Percentiles rank a stretch among this genome's conserved stretches.
Conservation (phyloP, 2,329 filamentous ascomycete genomes). For the Trichophyton verrucosum region DNA sequence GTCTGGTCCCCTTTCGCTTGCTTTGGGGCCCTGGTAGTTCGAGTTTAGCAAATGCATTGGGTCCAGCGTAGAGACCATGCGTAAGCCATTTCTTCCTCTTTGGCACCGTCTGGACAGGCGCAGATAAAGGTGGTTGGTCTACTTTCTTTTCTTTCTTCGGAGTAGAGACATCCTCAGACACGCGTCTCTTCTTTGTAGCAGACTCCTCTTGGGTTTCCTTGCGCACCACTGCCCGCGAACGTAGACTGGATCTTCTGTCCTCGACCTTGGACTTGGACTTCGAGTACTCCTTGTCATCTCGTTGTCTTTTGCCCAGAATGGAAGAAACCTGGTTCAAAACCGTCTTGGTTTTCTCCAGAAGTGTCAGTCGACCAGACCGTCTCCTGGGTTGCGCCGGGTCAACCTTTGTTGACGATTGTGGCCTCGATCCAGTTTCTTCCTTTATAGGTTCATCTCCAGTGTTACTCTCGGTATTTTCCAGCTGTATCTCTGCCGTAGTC, state of each 20-base stretch:
- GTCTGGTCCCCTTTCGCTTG: slow-evolving; percentile 23
- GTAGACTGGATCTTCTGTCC: slow-evolving; percentile 44
- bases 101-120: slow-evolving; percentile 16
- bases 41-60: slow-evolving; percentile 42
- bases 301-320: slow-evolving; percentile 49
- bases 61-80: slow-evolving; percentile 79
- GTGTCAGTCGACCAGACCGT: slow-evolving; percentile 33
- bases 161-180: slow-evolving; percentile 26
- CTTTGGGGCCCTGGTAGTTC: slow-evolving; percentile 36
- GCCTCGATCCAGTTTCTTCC: not conserved
- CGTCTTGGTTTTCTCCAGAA: slow-evolving; percentile 34
- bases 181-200: slow-evolving; percentile 31
- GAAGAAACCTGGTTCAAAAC: slow-evolving; percentile 38
- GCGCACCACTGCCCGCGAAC: slow-evolving; percentile 30
- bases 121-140: slow-evolving; percentile 13
- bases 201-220: slow-evolving; percentile 21
- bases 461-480: not conserved
- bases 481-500: not conserved
- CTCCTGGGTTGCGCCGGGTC: slow-evolving; percentile 15
- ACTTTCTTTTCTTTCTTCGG: not conserved
- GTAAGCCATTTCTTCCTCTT: slow-evolving; percentile 62
- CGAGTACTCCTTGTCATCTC: slow-evolving; percentile 39
- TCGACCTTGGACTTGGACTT: slow-evolving; percentile 35
- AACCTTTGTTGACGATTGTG: not conserved
- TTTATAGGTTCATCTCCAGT: not conserved